Evolutionary conservation across 768 basidiomycete genomes (phyloP), one percentile per base, ranked within the genome.

Genomic region (Boletus rubescentipes): DNA sequence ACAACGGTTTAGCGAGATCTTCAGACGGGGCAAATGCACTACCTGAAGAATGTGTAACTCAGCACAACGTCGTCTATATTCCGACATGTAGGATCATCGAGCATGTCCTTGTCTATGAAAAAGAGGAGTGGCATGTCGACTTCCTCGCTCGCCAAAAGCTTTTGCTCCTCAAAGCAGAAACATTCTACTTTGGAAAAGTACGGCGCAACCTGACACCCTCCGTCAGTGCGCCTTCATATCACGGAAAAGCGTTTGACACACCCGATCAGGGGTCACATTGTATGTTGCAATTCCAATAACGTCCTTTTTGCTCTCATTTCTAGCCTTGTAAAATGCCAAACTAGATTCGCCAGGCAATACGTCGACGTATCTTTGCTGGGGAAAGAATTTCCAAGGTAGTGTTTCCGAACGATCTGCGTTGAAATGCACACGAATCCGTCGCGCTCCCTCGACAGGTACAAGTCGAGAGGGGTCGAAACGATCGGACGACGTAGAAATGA

Each of bases 111-210:
- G 77, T 99, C 97, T 61, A 99, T 96, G 77, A 99, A 99, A 76
- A 99, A 99, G 51, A 99, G 81, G 18, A 99, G 79, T 3, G 97
- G 97, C 82, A 99, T 92, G 72, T 99, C 97, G 32, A 99, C 90
- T 72, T 98, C 94, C 74, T 99, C 97, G 29, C 89, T 87, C 0
- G 95, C 94, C 23, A 97, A 77, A 10, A 99, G 82, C 62, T 87
- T 90, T 72, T 99, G 97, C 68, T 99, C 97, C 70, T 99, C 97
- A 61, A 99, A 99, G 72, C 97, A 99, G 77, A 99, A 99, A 61
- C 97, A 99, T 71, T 99, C 97, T 12, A 99, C 93, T 75, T 99
- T 99, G 46, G 95, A 93, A 67, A 99, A 99, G 72, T 98, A 98
- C 0, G 96, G 94, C 9, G 97, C 97, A 61, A 98, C 82, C 96